Percentiles rank a stretch among this genome's conserved stretches.
phyloP scores from a whole-genome alignment of 1,139 yeast genomes.

The Candida glucosophila region DNA sequence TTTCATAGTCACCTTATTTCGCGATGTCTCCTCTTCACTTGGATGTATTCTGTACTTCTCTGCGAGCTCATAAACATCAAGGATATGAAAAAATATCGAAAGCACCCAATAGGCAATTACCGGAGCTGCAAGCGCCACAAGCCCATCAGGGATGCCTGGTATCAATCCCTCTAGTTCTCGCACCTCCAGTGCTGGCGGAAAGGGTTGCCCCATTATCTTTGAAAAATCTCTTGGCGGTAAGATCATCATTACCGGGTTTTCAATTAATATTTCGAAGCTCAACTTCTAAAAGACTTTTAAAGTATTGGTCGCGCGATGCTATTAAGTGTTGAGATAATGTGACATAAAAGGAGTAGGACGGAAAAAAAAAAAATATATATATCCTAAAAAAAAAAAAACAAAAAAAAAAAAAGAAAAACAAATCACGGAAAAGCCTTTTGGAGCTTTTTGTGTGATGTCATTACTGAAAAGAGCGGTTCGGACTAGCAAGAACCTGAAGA shows the following conservation, averaged over 20 bases:
- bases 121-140: constrained; percentile 66
- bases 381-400: not conserved
- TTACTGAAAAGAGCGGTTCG: not conserved
- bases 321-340: too few species aligned
- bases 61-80: constrained; percentile 68
- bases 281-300: too few species aligned
- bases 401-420: constrained; percentile 1
- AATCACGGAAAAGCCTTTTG: not conserved
- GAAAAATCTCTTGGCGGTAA: constrained; percentile 6
- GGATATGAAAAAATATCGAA: constrained; percentile 62
- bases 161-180: constrained; percentile 33
- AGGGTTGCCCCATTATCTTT: constrained; percentile 3
- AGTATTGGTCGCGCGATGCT: too few species aligned
- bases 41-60: constrained; percentile 87
- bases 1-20: constrained; percentile 63
- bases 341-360: not conserved
- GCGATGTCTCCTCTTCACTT: constrained; percentile 65
- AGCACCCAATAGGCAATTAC: constrained; percentile 77
- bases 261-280: too few species aligned
- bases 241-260: constrained; percentile 1
- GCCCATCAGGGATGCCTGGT: constrained; percentile 61
- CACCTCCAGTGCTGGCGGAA: constrained; percentile 9
- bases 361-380: not conserved
- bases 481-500: not conserved
- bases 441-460: not conserved